phyloP scores from a whole-genome alignment of 306 rosid species.

The Aeschynomene evenia region DNA sequence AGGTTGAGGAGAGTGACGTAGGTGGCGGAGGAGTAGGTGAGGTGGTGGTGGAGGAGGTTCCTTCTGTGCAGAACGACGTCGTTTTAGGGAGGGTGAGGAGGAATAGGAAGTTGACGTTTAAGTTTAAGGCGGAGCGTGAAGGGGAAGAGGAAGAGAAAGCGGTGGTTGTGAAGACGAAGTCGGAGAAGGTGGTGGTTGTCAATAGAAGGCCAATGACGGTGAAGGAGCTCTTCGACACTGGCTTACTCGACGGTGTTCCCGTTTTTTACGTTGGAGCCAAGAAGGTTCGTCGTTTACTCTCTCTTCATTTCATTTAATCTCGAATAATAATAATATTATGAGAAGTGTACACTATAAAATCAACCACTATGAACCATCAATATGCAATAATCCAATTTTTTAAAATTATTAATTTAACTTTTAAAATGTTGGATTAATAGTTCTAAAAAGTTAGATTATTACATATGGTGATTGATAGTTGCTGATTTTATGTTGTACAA shows the following conservation, averaged over 20 bases:
- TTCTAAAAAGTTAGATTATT: too few relatives aligned
- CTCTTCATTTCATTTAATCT: background rate
- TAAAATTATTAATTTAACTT: too few relatives aligned
- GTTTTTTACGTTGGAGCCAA: constrained; percentile 86
- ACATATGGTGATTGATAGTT: too few relatives aligned
- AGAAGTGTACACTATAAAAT: too few relatives aligned
- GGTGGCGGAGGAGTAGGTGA: constrained; percentile 7
- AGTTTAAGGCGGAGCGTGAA: constrained; percentile 32
- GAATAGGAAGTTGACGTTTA: constrained; percentile 46
- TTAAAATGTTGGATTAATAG: too few relatives aligned
- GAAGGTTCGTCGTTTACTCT: constrained; percentile 53
- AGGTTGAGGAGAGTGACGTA: background rate
- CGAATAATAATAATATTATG: too few relatives aligned
- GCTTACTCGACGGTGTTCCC: constrained; percentile 86
- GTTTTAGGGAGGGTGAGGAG: constrained; percentile 38
- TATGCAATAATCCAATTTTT: too few relatives aligned
- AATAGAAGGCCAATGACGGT: constrained; percentile 67
- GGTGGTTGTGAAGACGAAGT: constrained; percentile 44
- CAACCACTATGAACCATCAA: too few relatives aligned
- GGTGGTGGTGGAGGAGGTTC: constrained; percentile 16
- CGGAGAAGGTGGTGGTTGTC: constrained; percentile 51
- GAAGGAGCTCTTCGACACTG: constrained; percentile 89
- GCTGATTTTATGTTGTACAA: too few relatives aligned
- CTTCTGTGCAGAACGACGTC: constrained; percentile 9
- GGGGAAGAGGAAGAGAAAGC: constrained; percentile 46